phyloP scores from a whole-genome alignment of 352 stramenopile genomes.

The Pythium aristosporum region DNA sequence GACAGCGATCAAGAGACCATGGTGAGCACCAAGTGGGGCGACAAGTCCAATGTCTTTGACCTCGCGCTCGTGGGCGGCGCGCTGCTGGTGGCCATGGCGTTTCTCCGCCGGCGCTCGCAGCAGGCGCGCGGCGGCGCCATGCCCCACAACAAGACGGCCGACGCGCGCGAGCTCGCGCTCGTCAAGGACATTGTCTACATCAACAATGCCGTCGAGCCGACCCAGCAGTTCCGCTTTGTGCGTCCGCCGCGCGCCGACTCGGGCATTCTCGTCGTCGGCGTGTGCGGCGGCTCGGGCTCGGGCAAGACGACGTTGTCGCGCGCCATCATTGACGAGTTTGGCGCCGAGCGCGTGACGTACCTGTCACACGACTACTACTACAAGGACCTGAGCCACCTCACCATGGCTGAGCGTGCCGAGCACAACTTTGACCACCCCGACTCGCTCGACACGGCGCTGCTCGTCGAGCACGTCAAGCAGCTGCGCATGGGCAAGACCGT shows the following conservation, averaged over 20 bases:
- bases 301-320: constrained; percentile 92
- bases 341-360: constrained; percentile 89
- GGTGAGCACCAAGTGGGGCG: constrained; percentile 34
- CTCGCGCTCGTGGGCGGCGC: constrained; percentile 44
- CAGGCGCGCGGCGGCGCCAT: constrained; percentile 35
- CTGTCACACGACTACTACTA: constrained; percentile 98
- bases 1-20: constrained; percentile 25
- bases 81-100: constrained; percentile 45
- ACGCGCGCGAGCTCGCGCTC: constrained; percentile 68
- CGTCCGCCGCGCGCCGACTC: constrained; percentile 36
- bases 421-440: constrained; percentile 98
- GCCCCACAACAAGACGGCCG: constrained; percentile 45
- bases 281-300: constrained; percentile 90
- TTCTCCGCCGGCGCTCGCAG: constrained; percentile 48
- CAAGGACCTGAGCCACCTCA: constrained; percentile 89
- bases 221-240: constrained; percentile 43
- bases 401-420: constrained; percentile 84
- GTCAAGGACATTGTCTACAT: constrained; percentile 87
- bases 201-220: constrained; percentile 59
- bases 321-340: constrained; percentile 89
- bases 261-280: constrained; percentile 88
- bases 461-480: constrained; percentile 90
- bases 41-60: constrained; percentile 34
- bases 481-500: constrained; percentile 88
- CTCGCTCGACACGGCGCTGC: constrained; percentile 93